Evolutionary conservation across 2,329 filamentous ascomycete species (phyloP).

Genomic region (Talaromyces sp.): DNA sequence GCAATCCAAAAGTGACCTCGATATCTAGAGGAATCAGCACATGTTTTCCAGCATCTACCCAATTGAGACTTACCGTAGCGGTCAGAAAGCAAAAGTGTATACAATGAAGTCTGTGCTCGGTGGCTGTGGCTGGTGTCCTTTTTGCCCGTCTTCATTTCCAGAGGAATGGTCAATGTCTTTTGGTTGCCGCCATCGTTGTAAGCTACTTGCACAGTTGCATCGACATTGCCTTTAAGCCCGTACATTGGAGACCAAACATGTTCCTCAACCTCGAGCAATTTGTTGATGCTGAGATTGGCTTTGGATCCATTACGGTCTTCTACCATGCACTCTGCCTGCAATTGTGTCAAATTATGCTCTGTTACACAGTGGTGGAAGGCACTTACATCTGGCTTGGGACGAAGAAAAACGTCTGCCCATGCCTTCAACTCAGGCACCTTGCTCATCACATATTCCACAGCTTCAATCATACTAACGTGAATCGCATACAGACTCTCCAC

Average conservation of each 20-base stretch:
- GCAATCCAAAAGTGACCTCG: slow-evolving; percentile 80
- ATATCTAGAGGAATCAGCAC: slow-evolving; percentile 57
- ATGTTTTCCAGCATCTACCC: slow-evolving; percentile 20
- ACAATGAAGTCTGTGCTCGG: slow-evolving; percentile 89
- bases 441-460: slow-evolving; percentile 73
- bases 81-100: slow-evolving; percentile 88
- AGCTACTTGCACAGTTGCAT: slow-evolving; percentile 87
- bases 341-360: slow-evolving; percentile 29
- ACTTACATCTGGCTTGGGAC: slow-evolving; percentile 63
- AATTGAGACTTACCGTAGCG: slow-evolving; percentile 62
- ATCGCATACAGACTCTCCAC: slow-evolving; percentile 89
- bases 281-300: slow-evolving; percentile 80
- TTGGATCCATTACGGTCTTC: slow-evolving; percentile 75
- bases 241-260: slow-evolving; percentile 99
- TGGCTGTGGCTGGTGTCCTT: slow-evolving; percentile 74
- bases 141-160: slow-evolving; percentile 93
- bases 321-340: slow-evolving; percentile 65
- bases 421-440: slow-evolving; percentile 77
- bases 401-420: slow-evolving; percentile 82
- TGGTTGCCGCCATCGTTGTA: slow-evolving; percentile 67
- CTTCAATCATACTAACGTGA: slow-evolving; percentile 67
- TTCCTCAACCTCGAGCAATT: slow-evolving; percentile 93
- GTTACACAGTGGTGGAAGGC: neutral
- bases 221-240: slow-evolving; percentile 94
- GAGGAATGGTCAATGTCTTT: slow-evolving; percentile 76